Evolutionary conservation across 2,329 filamentous ascomycete species (phyloP).

Genomic region (Hirsutella rhossiliensis): DNA sequence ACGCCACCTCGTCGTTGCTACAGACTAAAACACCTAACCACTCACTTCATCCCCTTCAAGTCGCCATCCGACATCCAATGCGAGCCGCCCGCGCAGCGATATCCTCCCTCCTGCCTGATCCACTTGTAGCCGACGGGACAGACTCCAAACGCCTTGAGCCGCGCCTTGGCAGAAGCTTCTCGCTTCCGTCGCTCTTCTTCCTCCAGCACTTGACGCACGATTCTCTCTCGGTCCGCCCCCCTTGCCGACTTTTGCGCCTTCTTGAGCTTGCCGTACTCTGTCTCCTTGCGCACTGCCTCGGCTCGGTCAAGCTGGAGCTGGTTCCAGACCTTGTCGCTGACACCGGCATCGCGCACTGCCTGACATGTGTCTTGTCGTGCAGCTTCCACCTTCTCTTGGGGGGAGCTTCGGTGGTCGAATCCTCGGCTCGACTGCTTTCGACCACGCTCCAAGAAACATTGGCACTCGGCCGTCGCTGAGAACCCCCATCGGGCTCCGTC

Average conservation of each 20-base stretch:
- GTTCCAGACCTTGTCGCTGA: conserved; percentile 48
- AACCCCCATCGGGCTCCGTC: background rate
- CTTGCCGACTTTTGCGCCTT: conserved; percentile 13
- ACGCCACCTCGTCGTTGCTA: too few species aligned
- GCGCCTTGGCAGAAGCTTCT: conserved; percentile 29
- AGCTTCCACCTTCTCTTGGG: background rate
- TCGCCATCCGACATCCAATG: conserved; percentile 30
- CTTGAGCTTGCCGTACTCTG: conserved; percentile 21
- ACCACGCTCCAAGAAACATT: background rate
- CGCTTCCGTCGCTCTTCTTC: conserved; percentile 25
- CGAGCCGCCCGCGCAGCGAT: conserved; percentile 47
- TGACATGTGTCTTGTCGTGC: background rate
- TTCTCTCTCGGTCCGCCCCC: conserved; percentile 21
- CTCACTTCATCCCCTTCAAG: background rate
- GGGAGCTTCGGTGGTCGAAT: conserved; percentile 1
- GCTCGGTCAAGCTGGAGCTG: conserved; percentile 41
- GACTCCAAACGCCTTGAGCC: conserved; percentile 37
- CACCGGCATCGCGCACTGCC: conserved; percentile 37
- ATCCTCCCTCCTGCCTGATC: conserved; percentile 48
- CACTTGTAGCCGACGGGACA: conserved; percentile 48
- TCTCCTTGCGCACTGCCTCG: conserved; percentile 23
- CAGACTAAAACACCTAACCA: background rate
- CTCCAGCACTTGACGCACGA: conserved; percentile 22
- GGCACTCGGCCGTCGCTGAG: background rate
- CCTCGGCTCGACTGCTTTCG: background rate